Evolutionary conservation across 2,329 filamentous ascomycete genomes (phyloP), one percentile per base, ranked within the genome.

Genomic region (Apiospora arundinis): DNA sequence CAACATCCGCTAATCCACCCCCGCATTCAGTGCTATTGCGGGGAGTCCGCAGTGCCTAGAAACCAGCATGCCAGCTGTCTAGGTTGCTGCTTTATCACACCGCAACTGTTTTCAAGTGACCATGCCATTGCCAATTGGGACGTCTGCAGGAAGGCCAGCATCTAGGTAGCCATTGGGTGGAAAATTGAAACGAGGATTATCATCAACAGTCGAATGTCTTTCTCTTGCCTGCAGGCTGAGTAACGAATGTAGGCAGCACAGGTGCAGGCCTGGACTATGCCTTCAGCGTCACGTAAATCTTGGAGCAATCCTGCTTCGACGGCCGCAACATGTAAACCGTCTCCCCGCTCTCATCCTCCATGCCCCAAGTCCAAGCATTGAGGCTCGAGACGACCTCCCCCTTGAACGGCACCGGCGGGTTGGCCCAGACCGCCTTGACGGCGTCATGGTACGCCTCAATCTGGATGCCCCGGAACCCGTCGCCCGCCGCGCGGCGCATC

Each of bases 381-480:
- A 76, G 66, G 16, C 71, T 60, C 28, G 71, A 46, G 5, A 76
- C 68, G 0, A 72, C 45, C 32, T 74, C 68, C 16, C 69, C 72
- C 25, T 63, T 70, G 69, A 78, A 79, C 63, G 77, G 77, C 67
- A 65, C 68, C 1, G 77, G 77, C 66, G 76, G 76, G 37, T 77
- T 71, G 16, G 68, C 68, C 76, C 78, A 80, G 14, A 78, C 76
- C 14, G 75, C 70, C 5, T n/a, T 71, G 21, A 80, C 77, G 5
- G 75, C 75, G 40, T 75, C 74, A n/a, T 74, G 68, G 4, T 72
- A 56, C 23, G 71, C 74, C 45, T 77, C 76, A 25, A 80, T 77
- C 71, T 79, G 76, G 40, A 78, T 77, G 1, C 69, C 76, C 37
- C 74, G 70, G 67, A 74, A 80, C 11, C 79, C 77, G 46, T 70